Conservation (phyloP, 768 basidiomycete species). For the Xerocomellus dryophilus region DNA sequence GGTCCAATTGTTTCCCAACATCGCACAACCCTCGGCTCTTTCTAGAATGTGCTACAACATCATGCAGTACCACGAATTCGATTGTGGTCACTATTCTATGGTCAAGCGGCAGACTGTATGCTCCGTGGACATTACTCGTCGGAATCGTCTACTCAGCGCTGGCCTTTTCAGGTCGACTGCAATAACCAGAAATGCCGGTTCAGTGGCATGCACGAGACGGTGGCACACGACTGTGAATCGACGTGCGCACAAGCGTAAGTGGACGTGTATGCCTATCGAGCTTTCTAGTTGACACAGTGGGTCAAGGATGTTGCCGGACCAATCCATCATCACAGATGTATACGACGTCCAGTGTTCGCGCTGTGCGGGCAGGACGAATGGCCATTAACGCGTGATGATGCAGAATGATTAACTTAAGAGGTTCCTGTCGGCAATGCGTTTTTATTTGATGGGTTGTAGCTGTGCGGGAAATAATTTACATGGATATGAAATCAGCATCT, state of each 20-base stretch:
- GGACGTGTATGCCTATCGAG: background rate
- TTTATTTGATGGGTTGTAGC: background rate
- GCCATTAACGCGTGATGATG: conserved; percentile 17
- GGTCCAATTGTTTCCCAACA: background rate
- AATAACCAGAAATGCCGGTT: conserved; percentile 36
- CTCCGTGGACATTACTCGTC: background rate
- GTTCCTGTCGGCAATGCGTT: background rate
- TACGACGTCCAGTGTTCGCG: conserved; percentile 8
- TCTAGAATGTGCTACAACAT: conserved; percentile 36
- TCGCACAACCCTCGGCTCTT: background rate
- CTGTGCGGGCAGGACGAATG: conserved; percentile 25
- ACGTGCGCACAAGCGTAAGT: conserved; percentile 40
- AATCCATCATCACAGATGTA: conserved; percentile 27
- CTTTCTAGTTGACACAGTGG: conserved; percentile 1
- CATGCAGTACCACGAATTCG: conserved; percentile 31
- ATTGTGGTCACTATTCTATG: conserved; percentile 32
- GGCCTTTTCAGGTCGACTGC: conserved; percentile 46
- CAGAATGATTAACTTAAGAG: background rate
- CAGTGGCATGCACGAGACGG: conserved; percentile 36
- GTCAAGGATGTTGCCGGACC: conserved; percentile 29
- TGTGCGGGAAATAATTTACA: background rate
- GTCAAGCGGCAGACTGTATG: conserved; percentile 37
- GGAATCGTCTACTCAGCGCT: background rate
- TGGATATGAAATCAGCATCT: background rate
- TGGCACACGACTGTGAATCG: conserved; percentile 36